Evolutionary conservation across 208 protist species (phyloP), one percentile per base, ranked within the genome.

Genomic region (Acanthamoeba sp.): DNA sequence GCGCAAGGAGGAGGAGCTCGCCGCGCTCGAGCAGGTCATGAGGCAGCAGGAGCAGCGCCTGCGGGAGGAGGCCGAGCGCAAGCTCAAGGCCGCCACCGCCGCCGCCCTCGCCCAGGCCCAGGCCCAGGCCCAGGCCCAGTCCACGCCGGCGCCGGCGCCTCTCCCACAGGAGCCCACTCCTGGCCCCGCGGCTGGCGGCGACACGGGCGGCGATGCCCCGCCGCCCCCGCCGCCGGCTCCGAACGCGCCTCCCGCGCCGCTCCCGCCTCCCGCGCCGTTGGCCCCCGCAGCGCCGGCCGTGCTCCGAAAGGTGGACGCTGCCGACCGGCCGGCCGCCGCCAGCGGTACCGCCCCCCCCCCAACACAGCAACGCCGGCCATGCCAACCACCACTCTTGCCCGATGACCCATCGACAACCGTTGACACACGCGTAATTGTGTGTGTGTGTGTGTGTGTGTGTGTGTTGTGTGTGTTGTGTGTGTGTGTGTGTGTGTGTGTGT

Each of bases 11-110:
- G 71, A 80, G 71, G 71, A 80, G 71, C 71, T 80, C 2, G 71
- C 71, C 36, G 40, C 40, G 34, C 71, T 80, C 71, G 71, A 80
- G 40, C 71, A 80, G 40, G 6, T 80, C 71, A 80, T 80, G 71
- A 5, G 24, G 34, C 71, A 80, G 71, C 71, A 80, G 40, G 71
- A 80, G 40, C 71, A 45, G n/a, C 71, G 71, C 14, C 71, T 80
- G 9, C 71, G n/a, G 0, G 71, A 80, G 71, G 71, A 80, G 24
- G n/a, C 36, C 29, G 71, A 80, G 71, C 71, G 71, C 22, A 80
- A 80, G 71, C 71, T 38, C 27, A 69, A 69, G 59, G 59, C 59
- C 59, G 59, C 59, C 27, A 12, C 18, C 14, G 52, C 52, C 22
- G 52, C 52, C 52, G 52, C 52, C n/a, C 29, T 3, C 9, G 59